A percentile compares a stretch with the other conserved stretches of the same genome.
These are phyloP conservation scores for Combretum micranthum DNA, from an alignment of 345 rosid genomes.

Conservation along the genomic window DNA sequence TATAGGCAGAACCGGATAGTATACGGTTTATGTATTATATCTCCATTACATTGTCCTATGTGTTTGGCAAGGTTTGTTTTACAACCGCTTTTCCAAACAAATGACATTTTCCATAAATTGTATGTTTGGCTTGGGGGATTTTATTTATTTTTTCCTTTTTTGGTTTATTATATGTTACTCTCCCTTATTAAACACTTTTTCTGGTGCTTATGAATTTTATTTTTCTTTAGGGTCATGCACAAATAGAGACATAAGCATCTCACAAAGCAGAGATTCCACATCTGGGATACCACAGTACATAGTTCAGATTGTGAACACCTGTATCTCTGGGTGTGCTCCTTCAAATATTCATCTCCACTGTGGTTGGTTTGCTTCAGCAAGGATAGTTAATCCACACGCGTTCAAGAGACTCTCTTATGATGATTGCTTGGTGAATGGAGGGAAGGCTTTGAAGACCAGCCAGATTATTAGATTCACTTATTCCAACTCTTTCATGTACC, in stretches of 20 bases:
- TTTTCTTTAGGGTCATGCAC: slow-evolving; percentile 25
- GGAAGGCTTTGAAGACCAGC: slow-evolving; percentile 30
- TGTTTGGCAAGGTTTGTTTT: too few relatives aligned
- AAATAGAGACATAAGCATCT: slow-evolving; percentile 42
- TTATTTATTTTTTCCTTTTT: too few relatives aligned
- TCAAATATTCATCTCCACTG: slow-evolving; percentile 43
- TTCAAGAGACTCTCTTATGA: slow-evolving; percentile 49
- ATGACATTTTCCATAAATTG: too few relatives aligned
- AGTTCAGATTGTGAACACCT: slow-evolving; percentile 50
- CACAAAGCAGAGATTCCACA: slow-evolving; percentile 36
- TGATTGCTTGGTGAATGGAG: slow-evolving; percentile 51
- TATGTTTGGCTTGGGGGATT: too few relatives aligned
- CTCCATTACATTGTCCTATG: too few relatives aligned
- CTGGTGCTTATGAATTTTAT: too few relatives aligned
- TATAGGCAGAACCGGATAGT: too few relatives aligned
- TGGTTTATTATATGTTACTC: too few relatives aligned
- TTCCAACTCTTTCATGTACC: slow-evolving; percentile 54
- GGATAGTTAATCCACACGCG: slow-evolving; percentile 35
- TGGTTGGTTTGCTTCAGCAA: slow-evolving; percentile 56
- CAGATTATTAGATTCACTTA: slow-evolving; percentile 44
- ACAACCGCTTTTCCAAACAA: too few relatives aligned
- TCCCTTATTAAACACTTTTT: too few relatives aligned
- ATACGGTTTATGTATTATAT: too few relatives aligned
- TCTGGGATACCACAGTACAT: slow-evolving; percentile 48
- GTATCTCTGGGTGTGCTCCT: slow-evolving; percentile 36